Conservation (phyloP, 2,329 filamentous ascomycete species). For the Clarireedia homoeocarpa region DNA sequence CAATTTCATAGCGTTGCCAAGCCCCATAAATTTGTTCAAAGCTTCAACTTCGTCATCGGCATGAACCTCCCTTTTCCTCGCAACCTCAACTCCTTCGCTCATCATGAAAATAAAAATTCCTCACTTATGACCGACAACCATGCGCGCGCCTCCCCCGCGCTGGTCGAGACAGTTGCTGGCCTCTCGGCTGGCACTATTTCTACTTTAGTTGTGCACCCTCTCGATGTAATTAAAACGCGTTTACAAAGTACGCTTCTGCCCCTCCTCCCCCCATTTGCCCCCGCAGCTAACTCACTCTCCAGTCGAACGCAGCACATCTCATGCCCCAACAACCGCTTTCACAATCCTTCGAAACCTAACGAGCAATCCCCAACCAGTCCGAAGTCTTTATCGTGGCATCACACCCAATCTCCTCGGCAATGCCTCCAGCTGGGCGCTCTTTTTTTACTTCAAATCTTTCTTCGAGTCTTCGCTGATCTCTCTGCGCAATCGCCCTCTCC, state of each 20-base stretch:
- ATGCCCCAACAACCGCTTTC: slow-evolving; percentile 40
- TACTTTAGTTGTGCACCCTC: slow-evolving; percentile 80
- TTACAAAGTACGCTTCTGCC: slow-evolving; percentile 60
- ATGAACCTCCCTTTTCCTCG: neutral
- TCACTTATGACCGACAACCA: slow-evolving; percentile 30
- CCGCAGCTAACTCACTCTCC: slow-evolving; percentile 6
- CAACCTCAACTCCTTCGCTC: slow-evolving; percentile 13
- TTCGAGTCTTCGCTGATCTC: slow-evolving; percentile 36
- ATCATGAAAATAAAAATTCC: slow-evolving; percentile 10
- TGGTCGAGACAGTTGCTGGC: slow-evolving; percentile 83
- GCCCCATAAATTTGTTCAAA: slow-evolving; percentile 10
- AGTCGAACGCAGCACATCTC: slow-evolving; percentile 44
- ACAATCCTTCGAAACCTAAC: slow-evolving; percentile 40
- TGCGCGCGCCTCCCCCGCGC: slow-evolving; percentile 62
- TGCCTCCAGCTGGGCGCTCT: slow-evolving; percentile 81
- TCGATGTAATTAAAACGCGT: slow-evolving; percentile 94
- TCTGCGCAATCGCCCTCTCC: slow-evolving; percentile 18
- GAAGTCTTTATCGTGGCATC: slow-evolving; percentile 79
- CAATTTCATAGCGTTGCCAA: slow-evolving; percentile 15
- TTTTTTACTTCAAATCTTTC: slow-evolving; percentile 70
- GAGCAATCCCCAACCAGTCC: slow-evolving; percentile 46
- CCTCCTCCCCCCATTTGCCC: slow-evolving; percentile 31
- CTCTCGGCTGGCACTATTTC: slow-evolving; percentile 82
- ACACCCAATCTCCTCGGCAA: slow-evolving; percentile 89
- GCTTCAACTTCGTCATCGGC: slow-evolving; percentile 20